phyloP scores from a whole-genome alignment of 805 yeast genomes.

The Blastobotrys terrestris region DNA sequence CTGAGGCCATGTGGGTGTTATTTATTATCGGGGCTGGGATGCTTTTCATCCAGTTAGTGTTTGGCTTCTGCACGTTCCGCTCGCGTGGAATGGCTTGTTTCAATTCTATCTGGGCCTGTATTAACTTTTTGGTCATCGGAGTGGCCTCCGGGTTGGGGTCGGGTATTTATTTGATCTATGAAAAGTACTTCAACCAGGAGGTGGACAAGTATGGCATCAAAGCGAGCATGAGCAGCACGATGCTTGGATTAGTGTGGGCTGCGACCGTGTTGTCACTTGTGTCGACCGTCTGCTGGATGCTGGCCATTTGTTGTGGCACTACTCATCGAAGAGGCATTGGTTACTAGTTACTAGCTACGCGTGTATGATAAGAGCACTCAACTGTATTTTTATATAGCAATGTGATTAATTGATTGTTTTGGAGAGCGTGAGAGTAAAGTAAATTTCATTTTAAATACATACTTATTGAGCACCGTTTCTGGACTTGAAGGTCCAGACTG shows the following conservation, averaged over 20 bases:
- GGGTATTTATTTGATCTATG: conserved; percentile 50
- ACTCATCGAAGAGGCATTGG: conserved; percentile 13
- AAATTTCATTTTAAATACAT: not conserved
- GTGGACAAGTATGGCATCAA: conserved; percentile 47
- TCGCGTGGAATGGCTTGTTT: conserved; percentile 41
- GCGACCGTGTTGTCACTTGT: conserved; percentile 44
- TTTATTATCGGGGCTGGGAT: conserved; percentile 44
- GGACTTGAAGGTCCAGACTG: conserved; percentile 22
- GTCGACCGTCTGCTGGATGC: conserved; percentile 37
- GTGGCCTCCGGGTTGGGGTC: conserved; percentile 56
- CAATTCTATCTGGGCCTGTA: conserved; percentile 40
- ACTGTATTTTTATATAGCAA: not conserved
- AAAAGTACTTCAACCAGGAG: conserved; percentile 46
- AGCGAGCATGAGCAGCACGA: conserved; percentile 43
- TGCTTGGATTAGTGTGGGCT: conserved; percentile 61
- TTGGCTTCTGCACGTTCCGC: conserved; percentile 43
- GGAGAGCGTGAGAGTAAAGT: not conserved
- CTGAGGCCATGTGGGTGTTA: conserved; percentile 55
- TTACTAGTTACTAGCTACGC: not conserved
- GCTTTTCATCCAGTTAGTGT: conserved; percentile 28
- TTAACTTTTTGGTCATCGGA: conserved; percentile 26
- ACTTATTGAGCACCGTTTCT: conserved; percentile 2
- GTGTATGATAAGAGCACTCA: not conserved
- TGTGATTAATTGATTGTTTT: no score
- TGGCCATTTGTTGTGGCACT: conserved; percentile 40